phyloP scores from a whole-genome alignment of 176 grass and related monocot species.

The Aegilops longissima region DNA sequence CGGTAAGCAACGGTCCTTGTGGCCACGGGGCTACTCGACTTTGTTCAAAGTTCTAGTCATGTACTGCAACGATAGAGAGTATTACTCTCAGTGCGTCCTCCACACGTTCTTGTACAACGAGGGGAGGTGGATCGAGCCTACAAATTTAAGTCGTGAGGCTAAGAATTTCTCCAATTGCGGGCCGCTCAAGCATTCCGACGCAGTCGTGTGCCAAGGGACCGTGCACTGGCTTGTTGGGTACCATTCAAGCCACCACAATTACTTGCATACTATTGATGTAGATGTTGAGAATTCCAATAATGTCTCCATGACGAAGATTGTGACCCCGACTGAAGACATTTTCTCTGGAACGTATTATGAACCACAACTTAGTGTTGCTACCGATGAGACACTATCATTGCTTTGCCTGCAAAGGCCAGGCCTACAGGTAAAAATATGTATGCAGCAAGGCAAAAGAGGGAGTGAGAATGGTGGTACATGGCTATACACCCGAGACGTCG shows the following conservation, averaged over 20 bases:
- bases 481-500: not conserved
- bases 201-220: not conserved
- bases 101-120: not conserved
- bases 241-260: not conserved
- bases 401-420: not conserved
- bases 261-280: not conserved
- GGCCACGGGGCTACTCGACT: not conserved
- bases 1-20: not conserved
- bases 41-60: not conserved
- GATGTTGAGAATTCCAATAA: not conserved
- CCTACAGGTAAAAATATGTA: not conserved
- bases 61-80: not conserved
- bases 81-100: not conserved
- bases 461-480: not conserved
- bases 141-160: not conserved
- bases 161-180: not conserved
- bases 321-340: not conserved
- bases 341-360: not conserved
- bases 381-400: not conserved
- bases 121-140: not conserved
- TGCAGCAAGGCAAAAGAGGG: not conserved
- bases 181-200: not conserved
- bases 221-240: not conserved
- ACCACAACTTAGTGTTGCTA: not conserved
- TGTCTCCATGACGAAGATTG: not conserved